A percentile compares a stretch with the other conserved stretches of the same genome.
Evolutionary conservation across 371 early-diverging fungal genomes (phyloP).

Genomic region (Mucor circinelloides): DNA sequence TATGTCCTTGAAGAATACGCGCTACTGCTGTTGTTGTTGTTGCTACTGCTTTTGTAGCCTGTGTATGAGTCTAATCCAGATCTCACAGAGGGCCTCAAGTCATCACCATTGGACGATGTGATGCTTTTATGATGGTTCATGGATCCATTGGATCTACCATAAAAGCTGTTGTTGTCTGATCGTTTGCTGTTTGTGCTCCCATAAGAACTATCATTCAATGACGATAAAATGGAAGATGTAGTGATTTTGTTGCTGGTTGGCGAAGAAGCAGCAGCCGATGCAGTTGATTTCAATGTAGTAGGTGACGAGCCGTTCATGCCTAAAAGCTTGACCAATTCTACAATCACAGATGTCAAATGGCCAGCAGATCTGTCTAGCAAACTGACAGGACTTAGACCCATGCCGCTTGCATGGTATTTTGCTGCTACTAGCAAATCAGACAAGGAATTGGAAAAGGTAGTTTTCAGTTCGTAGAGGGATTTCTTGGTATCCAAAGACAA

Average conservation of each 20-base stretch:
- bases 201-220: background rate
- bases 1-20: background rate
- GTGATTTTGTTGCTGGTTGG: background rate
- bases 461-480: conserved; percentile 48
- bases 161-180: background rate
- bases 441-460: conserved; percentile 67
- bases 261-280: background rate
- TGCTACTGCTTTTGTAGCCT: conserved; percentile 3
- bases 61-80: background rate
- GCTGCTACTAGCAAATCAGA: conserved; percentile 74
- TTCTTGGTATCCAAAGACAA: conserved; percentile 21
- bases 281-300: background rate
- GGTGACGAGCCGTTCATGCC: conserved; percentile 41
- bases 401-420: conserved; percentile 79
- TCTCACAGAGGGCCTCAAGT: background rate
- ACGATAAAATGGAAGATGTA: background rate
- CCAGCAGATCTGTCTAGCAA: conserved; percentile 79
- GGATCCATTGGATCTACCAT: background rate
- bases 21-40: background rate
- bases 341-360: conserved; percentile 75
- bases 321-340: conserved; percentile 71
- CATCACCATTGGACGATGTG: background rate
- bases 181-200: background rate
- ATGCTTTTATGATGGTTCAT: background rate
- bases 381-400: conserved; percentile 67